Evolutionary conservation across 2,329 filamentous ascomycete species (phyloP), one percentile per base, ranked within the genome.

Genomic region (Ophidiomyces ophidiicola): DNA sequence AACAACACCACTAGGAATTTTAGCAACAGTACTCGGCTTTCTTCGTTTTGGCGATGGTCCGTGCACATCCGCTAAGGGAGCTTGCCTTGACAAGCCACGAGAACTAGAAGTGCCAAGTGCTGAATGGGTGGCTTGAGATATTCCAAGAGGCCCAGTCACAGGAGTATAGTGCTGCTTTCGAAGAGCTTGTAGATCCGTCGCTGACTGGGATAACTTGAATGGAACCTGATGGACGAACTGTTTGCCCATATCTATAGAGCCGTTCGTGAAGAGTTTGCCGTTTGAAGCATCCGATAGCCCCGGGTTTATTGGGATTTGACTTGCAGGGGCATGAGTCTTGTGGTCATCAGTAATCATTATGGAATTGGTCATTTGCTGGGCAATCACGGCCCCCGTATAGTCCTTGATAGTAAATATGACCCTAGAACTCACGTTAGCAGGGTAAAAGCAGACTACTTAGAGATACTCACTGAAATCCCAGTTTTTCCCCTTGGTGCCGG

Each of bases 311-410:
- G 59, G 47, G 30, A 57, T 44, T 42, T 53, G 48, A 36, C 52
- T 63, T 41, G 51, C 58, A 47, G 68, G 61, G 36, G 69, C 59
- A 50, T 84, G 81, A 5, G 85, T 94, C 65, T 96, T 96, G 66
- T 96, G 88, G 54, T 98, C 88, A 56, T 98, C 88, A 1, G 90
- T 96, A 47, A 96, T 94, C 73, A 94, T 88, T 48, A 96, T 93
- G 0, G 85, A 82, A 40, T 80, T 78, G 14, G 84, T 85, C 48
- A 94, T 80, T 37, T 78, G 76, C 61, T 98, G 88, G 5, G 85
- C 82, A 30, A 96, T 66, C 21, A 94, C 66, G 31, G 77, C 76
- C 50, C 79, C 82, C 46, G 76, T 66, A 53, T 75, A 75, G 59
- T 94, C 84, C 55, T 87, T 93, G 53, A 98, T 71, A 1, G 88